A percentile compares a stretch with the other conserved stretches of the same genome.
Conservation (phyloP, 306 rosid species). For the Begonia masoniana region DNA sequence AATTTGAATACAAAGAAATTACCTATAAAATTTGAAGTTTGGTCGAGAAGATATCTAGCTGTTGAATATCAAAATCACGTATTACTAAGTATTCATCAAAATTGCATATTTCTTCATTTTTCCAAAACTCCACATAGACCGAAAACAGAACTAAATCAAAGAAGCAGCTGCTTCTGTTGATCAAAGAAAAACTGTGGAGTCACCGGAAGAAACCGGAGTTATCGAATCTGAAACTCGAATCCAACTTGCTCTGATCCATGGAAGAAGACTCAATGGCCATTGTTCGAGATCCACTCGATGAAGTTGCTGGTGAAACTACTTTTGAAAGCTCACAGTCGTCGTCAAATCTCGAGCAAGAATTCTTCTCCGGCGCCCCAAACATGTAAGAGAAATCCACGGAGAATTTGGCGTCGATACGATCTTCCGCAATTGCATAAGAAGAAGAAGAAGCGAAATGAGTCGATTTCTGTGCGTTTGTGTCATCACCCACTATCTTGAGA, state of each 20-base stretch:
- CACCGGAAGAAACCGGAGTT: slow-evolving; percentile 27
- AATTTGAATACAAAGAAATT: too few relatives aligned
- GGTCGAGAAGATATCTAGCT: too few relatives aligned
- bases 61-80: too few relatives aligned
- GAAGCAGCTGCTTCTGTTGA: too few relatives aligned
- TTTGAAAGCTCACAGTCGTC: slow-evolving; percentile 24
- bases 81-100: too few relatives aligned
- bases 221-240: slow-evolving; percentile 49
- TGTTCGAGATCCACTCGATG: slow-evolving; percentile 35
- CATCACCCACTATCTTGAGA: slow-evolving; percentile 27
- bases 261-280: slow-evolving; percentile 35
- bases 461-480: slow-evolving; percentile 2
- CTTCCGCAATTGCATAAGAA: slow-evolving; percentile 8
- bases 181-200: neutral
- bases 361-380: slow-evolving; percentile 31
- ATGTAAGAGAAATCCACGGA: slow-evolving; percentile 24
- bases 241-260: slow-evolving; percentile 27
- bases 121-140: too few relatives aligned
- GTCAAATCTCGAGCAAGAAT: slow-evolving; percentile 20
- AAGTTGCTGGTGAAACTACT: slow-evolving; percentile 28
- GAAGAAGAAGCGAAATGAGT: slow-evolving; percentile 18
- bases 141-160: too few relatives aligned
- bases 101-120: too few relatives aligned
- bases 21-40: too few relatives aligned
- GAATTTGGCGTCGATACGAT: slow-evolving; percentile 1